Base-by-base conservation (phyloP, 73 alveolate genomes). In the Symbiodinium pilosum region DNA sequence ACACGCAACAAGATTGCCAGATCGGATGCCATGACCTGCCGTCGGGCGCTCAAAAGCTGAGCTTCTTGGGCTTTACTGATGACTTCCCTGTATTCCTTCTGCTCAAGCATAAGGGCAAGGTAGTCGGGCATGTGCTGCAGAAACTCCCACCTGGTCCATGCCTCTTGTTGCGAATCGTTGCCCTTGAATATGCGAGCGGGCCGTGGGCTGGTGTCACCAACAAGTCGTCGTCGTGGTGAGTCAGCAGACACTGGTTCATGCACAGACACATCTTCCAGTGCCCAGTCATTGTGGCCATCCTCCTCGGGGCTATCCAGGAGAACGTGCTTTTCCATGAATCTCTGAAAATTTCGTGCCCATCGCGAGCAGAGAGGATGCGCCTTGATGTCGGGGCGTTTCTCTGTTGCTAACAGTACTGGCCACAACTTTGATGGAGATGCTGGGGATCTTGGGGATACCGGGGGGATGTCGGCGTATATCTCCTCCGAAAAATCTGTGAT, bases 41-140 rank as follows among this genome's bases (percentile, higher is more conserved):
- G 81, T 5, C 81, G 81, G 30, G 81, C 81, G 30, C 81, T 64
- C 1, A 20, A 2, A 20, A 64, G 81, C 34, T 64, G 81, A 18
- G 81, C 24, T 38, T 64, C 39, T 32, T 64, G 81, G 39, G 38
- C 81, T 64, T 64, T 64, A n/a, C 81, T 64, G 20, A 64, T 38
- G 38, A 64, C 24, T 26, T 64, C 81, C 40, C 41, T 32, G 34
- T 64, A 28, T 28, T 64, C 81, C 85, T 30, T 41, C 69, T n/a
- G 43, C 47, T 43, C 56, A 42, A 91, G 54, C 51, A 91, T 68
- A 34, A 30, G 42, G 42, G 59, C 52, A 47, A 91, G n/a, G 97
- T 91, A 43, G 56, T 91, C 89, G 52, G 97, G 97, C 97, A 91
- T 91, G 97, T 91, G 97, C 51, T 91, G 97, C 84, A 91, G 59